These are phyloP conservation scores for Fragaria iinumae DNA, from an alignment of 306 rosid genomes.

Conservation along the genomic window DNA sequence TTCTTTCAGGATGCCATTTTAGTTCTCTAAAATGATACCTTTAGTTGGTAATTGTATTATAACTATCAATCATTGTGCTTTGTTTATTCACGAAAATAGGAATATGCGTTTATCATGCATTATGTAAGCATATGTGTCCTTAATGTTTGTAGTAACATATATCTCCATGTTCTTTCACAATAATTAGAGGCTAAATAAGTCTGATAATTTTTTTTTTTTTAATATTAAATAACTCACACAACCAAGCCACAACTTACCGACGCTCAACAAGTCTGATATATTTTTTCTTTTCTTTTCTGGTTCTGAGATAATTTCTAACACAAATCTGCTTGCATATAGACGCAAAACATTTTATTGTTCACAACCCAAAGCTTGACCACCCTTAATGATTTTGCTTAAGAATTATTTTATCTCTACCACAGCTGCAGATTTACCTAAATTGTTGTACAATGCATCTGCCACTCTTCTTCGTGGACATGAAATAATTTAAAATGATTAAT, in stretches of 20 bases:
- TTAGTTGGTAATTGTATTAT: not conserved
- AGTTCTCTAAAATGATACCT: not conserved
- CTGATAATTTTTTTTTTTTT: no score
- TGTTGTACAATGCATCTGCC: not conserved
- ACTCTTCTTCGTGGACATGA: not conserved
- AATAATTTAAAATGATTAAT: not conserved
- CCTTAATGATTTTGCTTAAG: no score
- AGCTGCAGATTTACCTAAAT: not conserved
- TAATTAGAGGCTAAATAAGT: not conserved
- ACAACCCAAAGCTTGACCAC: no score
- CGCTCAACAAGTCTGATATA: no score
- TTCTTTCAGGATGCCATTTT: not conserved
- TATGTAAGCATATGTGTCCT: constrained; percentile 1
- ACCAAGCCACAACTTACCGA: no score
- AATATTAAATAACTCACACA: no score
- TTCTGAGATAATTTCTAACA: no score
- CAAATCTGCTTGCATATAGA: no score
- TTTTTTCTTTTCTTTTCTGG: not conserved
- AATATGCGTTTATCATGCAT: not conserved
- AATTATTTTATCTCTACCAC: not conserved
- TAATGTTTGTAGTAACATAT: constrained; percentile 4
- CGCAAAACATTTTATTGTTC: no score
- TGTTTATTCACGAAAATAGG: not conserved
- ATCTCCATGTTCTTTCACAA: constrained; percentile 3
- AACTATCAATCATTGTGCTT: not conserved